Conservation (phyloP, 495 filamentous ascomycete genomes). For the Penicillium taxi region DNA sequence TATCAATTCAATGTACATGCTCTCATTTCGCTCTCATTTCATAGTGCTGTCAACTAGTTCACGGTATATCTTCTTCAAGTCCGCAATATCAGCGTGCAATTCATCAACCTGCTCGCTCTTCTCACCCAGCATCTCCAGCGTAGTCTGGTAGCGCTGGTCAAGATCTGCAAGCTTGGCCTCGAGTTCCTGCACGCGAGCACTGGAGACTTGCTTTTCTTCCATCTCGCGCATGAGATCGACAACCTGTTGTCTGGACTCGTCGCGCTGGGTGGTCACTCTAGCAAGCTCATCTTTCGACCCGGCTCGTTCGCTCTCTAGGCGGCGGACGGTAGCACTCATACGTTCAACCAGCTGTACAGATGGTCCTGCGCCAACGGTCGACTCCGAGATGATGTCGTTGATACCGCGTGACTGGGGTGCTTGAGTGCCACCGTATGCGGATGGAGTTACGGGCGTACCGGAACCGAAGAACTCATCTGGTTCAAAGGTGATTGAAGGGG, state of each 20-base stretch:
- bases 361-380: slow-evolving; percentile 80
- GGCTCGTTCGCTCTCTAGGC: slow-evolving; percentile 85
- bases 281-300: slow-evolving; percentile 76
- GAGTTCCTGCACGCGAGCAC: slow-evolving; percentile 52
- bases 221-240: slow-evolving; percentile 79
- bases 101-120: slow-evolving; percentile 94
- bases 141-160: slow-evolving; percentile 73
- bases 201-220: slow-evolving; percentile 57
- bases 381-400: slow-evolving; percentile 83
- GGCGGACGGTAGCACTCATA: slow-evolving; percentile 86
- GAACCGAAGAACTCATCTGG: slow-evolving; percentile 61
- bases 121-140: slow-evolving; percentile 90
- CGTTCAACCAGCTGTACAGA: slow-evolving; percentile 94
- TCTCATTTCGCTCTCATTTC: slow-evolving; percentile 37
- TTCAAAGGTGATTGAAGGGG: slow-evolving; percentile 53
- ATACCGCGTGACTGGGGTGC: slow-evolving; percentile 48
- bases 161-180: slow-evolving; percentile 53
- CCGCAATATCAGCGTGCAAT: slow-evolving; percentile 75
- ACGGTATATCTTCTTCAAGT: slow-evolving; percentile 91
- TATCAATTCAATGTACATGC: background rate
- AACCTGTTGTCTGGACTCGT: slow-evolving; percentile 86
- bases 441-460: slow-evolving; percentile 55
- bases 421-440: slow-evolving; percentile 36
- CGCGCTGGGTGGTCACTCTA: slow-evolving; percentile 70
- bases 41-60: slow-evolving; percentile 84